These are phyloP conservation scores for Jackrogersella minutella DNA, from an alignment of 495 filamentous ascomycete species.

Conservation along the genomic window DNA sequence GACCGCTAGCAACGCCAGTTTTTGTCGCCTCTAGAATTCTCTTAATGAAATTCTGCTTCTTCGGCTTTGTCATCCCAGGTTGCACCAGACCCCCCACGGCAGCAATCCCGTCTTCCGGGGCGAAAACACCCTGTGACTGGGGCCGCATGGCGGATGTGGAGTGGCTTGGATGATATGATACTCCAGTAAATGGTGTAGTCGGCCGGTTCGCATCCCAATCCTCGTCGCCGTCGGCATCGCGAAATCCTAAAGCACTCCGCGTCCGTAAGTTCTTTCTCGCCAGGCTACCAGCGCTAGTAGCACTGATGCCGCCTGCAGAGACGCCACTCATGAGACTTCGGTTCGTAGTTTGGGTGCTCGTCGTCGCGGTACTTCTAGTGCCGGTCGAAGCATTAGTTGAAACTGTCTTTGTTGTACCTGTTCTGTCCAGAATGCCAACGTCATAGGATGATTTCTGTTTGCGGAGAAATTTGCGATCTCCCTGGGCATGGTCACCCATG, in stretches of 20 bases:
- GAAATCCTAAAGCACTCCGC: slow-evolving; percentile 61
- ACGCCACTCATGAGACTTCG: slow-evolving; percentile 91
- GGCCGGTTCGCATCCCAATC: slow-evolving; percentile 63
- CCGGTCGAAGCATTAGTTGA: slow-evolving; percentile 77
- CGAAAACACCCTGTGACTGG: slow-evolving; percentile 57
- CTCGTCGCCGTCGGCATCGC: slow-evolving; percentile 55
- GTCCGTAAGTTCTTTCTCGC: slow-evolving; percentile 72
- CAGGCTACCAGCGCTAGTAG: slow-evolving; percentile 92
- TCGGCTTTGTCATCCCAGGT: slow-evolving; percentile 69
- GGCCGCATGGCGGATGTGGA: slow-evolving; percentile 58
- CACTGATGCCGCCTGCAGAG: slow-evolving; percentile 89
- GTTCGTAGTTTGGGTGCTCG: slow-evolving; percentile 76
- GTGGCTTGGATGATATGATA: slow-evolving; percentile 87
- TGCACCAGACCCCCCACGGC: slow-evolving; percentile 81
- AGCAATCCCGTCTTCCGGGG: slow-evolving; percentile 58
- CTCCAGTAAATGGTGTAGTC: slow-evolving; percentile 75
- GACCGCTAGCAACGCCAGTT: slow-evolving; percentile 87
- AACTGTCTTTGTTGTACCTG: slow-evolving; percentile 86
- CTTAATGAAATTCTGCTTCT: slow-evolving; percentile 95
- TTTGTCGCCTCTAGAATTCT: slow-evolving; percentile 95
- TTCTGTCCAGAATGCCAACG: slow-evolving; percentile 74
- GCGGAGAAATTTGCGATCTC: slow-evolving; percentile 53
- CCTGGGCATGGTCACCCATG: slow-evolving; percentile 45
- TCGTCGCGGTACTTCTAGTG: slow-evolving; percentile 74
- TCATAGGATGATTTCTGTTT: slow-evolving; percentile 85